Base-by-base conservation (phyloP, 106 monocot species). In the Phalaenopsis equestris region DNA sequence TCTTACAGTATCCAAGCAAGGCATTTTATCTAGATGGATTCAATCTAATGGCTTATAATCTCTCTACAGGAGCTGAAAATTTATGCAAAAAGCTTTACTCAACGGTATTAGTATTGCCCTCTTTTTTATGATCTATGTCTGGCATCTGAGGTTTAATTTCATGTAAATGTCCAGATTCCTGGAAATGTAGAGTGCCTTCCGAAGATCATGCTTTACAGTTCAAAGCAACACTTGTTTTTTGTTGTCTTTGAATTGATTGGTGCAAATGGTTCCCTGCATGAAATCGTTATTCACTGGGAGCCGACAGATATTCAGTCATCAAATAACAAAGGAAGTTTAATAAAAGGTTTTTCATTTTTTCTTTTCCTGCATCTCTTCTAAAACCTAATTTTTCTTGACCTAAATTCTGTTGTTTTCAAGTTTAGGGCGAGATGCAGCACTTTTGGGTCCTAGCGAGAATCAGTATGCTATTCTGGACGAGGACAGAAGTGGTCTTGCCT, bases 241-340 rank as follows among this genome's bases (percentile, higher is more conserved):
- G 87, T 99, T 77, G 88, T 93, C 6, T 95, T 93, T 80, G 88
- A 93, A 84, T 83, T 95, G 73, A 86, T 81, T 86, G 89, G 89
- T 57, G 72, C 85, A 37, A 91, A 76, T 77, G 86, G 92, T 84
- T 78, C 85, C 55, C 23, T 90, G 0, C 98, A 90, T 86, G 94
- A 99, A 89, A 95, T 95, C 77, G 92, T 99, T 83, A 87, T 94
- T 85, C 94, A 99, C 41, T 87, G 91, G 98, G 98, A 99, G 76
- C 95, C 93, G 77, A 90, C 90, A 55, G 93, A 99, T 85, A 12
- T 67, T 37, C 93, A 93, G 55, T 72, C 89, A 55, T 88, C 87
- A 45, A 93, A 95, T 75, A 90, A 78, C 78, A 94, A 95, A 90
- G 92, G 91, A 86, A 91, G 79, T 73, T 87, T 90, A 65, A 5